These are phyloP conservation scores for Elsinoe arachidis DNA, from an alignment of 2,329 filamentous ascomycete species.

Conservation along the genomic window DNA sequence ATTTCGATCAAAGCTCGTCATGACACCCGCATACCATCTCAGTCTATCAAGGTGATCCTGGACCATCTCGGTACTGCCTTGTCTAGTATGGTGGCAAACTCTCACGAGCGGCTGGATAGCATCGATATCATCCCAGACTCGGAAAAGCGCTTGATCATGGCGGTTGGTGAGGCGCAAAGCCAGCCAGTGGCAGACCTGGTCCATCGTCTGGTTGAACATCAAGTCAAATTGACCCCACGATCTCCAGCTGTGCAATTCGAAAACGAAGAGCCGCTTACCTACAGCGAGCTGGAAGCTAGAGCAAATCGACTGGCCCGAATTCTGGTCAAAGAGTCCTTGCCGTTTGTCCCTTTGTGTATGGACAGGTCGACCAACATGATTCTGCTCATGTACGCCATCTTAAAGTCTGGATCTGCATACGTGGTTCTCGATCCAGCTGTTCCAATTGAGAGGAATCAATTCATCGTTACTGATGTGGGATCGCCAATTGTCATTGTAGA, in stretches of 20 bases:
- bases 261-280: slow-evolving; percentile 27
- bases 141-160: neutral
- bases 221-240: neutral
- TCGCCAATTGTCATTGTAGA: slow-evolving; percentile 10
- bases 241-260: neutral
- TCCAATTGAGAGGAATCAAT: slow-evolving; percentile 21
- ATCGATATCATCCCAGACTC: neutral
- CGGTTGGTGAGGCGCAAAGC: neutral
- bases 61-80: neutral
- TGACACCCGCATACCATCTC: neutral
- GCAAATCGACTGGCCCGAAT: neutral
- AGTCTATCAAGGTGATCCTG: neutral
- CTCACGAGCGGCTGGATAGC: neutral
- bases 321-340: slow-evolving; percentile 13
- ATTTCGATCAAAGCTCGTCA: neutral
- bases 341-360: slow-evolving; percentile 15
- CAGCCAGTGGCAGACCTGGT: neutral
- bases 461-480: neutral
- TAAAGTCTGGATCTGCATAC: slow-evolving; percentile 26
- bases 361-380: slow-evolving; percentile 23
- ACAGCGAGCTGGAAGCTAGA: neutral
- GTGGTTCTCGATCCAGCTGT: slow-evolving; percentile 23
- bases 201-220: neutral
- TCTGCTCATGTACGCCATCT: slow-evolving; percentile 20
- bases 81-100: neutral